phyloP scores from a whole-genome alignment of 1,139 yeast species.

The Hyphopichia fennica region DNA sequence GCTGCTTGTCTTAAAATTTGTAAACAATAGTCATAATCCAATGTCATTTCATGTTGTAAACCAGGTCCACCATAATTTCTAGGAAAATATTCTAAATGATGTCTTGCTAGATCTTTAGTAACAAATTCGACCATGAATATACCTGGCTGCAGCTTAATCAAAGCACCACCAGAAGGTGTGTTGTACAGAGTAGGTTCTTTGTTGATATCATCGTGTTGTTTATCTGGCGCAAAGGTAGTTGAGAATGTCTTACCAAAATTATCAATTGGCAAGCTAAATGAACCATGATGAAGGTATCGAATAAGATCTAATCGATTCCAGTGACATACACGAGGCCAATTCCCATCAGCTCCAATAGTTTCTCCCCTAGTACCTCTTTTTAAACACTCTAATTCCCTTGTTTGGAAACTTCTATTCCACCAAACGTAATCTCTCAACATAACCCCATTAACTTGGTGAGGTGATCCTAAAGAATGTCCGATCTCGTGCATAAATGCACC shows the following conservation, averaged over 20 bases:
- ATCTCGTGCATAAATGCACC: constrained; percentile 97
- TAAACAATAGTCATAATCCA: constrained; percentile 52
- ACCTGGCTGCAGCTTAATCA: constrained; percentile 59
- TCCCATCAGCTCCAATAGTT: constrained; percentile 55
- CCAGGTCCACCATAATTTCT: constrained; percentile 56
- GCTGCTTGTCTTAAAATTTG: constrained; percentile 28
- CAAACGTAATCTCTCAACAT: constrained; percentile 86
- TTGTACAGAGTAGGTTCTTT: constrained; percentile 27
- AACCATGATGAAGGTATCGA: constrained; percentile 78
- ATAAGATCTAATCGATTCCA: constrained; percentile 85
- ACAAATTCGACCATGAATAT: constrained; percentile 69
- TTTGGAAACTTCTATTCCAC: constrained; percentile 79
- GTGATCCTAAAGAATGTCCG: constrained; percentile 88
- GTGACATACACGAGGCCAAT: constrained; percentile 54
- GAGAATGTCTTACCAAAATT: constrained; percentile 28
- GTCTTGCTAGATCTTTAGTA: constrained; percentile 64
- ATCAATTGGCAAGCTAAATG: constrained; percentile 73
- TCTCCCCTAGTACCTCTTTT: constrained; percentile 46
- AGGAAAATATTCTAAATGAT: constrained; percentile 62
- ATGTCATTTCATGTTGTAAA: constrained; percentile 49
- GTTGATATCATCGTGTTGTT: constrained; percentile 14
- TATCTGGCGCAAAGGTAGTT: constrained; percentile 24
- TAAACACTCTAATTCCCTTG: constrained; percentile 62
- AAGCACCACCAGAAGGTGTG: constrained; percentile 32
- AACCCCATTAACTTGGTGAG: constrained; percentile 87